Conservation (phyloP, 371 early-diverging fungal genomes). For the Syncephalastrum racemosum region DNA sequence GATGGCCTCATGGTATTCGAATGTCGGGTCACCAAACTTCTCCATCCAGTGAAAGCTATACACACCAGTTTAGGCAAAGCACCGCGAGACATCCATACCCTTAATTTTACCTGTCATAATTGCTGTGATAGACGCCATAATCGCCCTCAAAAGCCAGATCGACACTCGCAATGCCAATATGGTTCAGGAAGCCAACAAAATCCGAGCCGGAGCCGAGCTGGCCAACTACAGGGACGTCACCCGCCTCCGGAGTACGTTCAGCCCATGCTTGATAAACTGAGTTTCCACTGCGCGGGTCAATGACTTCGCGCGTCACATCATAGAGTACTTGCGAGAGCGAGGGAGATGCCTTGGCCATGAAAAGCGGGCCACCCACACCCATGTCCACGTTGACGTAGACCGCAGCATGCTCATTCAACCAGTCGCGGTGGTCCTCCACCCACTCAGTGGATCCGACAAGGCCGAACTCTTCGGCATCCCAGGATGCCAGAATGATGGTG, state of each 20-base stretch:
- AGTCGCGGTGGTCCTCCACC: slow-evolving; percentile 57
- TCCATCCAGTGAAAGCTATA: slow-evolving; percentile 62
- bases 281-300: slow-evolving; percentile 30
- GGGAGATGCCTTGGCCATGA: slow-evolving; percentile 48
- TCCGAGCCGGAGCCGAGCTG: slow-evolving; percentile 57
- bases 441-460: slow-evolving; percentile 60
- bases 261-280: slow-evolving; percentile 24
- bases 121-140: slow-evolving; percentile 61
- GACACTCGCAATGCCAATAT: slow-evolving; percentile 62
- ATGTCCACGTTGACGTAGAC: slow-evolving; percentile 58
- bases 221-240: slow-evolving; percentile 16
- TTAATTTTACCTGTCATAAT: slow-evolving; percentile 44
- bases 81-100: slow-evolving; percentile 4
- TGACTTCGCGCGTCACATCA: slow-evolving; percentile 38
- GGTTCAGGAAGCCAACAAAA: slow-evolving; percentile 59
- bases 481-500: slow-evolving; percentile 58
- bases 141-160: slow-evolving; percentile 50
- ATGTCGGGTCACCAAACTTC: slow-evolving; percentile 63
- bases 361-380: slow-evolving; percentile 44
- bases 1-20: slow-evolving; percentile 56
- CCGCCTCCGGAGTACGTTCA: slow-evolving; percentile 15
- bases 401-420: slow-evolving; percentile 51
- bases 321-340: slow-evolving; percentile 42
- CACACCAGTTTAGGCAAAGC: slow-evolving; percentile 22
- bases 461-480: slow-evolving; percentile 67